phyloP scores from a whole-genome alignment of 768 basidiomycete genomes.

The Mycena metata region DNA sequence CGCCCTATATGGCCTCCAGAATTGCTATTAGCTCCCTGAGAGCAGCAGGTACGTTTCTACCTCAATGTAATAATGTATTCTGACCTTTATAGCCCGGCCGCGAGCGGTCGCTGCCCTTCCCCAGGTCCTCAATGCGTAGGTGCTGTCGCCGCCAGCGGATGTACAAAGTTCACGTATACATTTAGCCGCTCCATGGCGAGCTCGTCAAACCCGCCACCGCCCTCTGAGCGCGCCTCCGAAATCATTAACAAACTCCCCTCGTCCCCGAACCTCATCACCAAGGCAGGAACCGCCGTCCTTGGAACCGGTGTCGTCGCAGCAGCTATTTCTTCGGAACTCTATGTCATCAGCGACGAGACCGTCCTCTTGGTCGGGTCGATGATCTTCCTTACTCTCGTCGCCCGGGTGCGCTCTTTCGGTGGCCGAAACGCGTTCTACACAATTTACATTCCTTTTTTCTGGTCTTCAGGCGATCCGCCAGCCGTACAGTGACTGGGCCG shows the following conservation, averaged over 20 bases:
- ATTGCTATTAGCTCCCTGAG: conserved; percentile 76
- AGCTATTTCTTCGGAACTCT: conserved; percentile 97
- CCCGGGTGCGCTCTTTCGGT: conserved; percentile 67
- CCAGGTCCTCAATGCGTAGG: conserved; percentile 63
- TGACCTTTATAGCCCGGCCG: conserved; percentile 61
- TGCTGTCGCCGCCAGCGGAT: conserved; percentile 31
- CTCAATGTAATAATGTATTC: not conserved
- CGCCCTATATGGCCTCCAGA: conserved; percentile 75
- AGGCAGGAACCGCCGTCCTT: conserved; percentile 93
- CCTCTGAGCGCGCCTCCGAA: conserved; percentile 89
- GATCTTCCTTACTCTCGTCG: conserved; percentile 86
- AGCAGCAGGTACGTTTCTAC: conserved; percentile 63
- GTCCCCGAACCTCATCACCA: conserved; percentile 90
- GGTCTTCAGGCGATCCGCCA: conserved; percentile 74
- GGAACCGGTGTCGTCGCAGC: conserved; percentile 91
- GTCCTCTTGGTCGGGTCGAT: conserved; percentile 88
- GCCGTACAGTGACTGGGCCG: conserved; percentile 95
- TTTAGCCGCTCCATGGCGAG: conserved; percentile 76
- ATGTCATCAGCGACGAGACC: conserved; percentile 97
- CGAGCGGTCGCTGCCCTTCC: conserved; percentile 64
- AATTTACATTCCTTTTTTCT: conserved; percentile 29
- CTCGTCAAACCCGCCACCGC: conserved; percentile 73
- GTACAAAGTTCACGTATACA: conserved; percentile 30
- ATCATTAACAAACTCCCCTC: conserved; percentile 90
- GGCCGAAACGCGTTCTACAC: conserved; percentile 20